Evolutionary conservation across 495 filamentous ascomycete species (phyloP), one percentile per base, ranked within the genome.

Genomic region (Penicillium bovifimosum): DNA sequence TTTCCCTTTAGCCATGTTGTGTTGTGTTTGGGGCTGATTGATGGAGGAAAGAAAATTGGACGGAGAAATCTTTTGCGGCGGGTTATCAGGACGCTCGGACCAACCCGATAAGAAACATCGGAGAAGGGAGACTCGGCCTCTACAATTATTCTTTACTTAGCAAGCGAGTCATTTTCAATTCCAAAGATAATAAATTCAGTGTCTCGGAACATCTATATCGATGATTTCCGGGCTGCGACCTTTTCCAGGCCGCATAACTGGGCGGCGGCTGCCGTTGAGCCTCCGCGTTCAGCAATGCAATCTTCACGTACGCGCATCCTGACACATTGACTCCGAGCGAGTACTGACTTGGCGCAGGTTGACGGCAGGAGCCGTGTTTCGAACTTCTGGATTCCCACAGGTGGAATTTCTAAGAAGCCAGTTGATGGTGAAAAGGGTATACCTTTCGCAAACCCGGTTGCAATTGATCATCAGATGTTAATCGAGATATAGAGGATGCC

Each of bases 371-470:
- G 67, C 61, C 80, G 90, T 43, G 70, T 87, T 16, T 90, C 87
- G 9, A 82, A 76, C 33, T 80, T 90, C 59, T 95, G 90, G 87
- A 77, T 83, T 16, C 87, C 90, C 0, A 86, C 82, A 10, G 85
- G 84, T 42, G 86, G 87, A n/a, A 84, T 89, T 49, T 74, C 82
- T 3, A 73, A 76, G 44, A 74, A 74, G 48, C 65, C 78, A 17
- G 65, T 67, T 48, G 74, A 82, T 62, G 72, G 71, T 61, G 68
- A 70, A 61, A 71, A 63, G 52, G 66, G 66, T 72, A 49, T 33
- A 41, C 39, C 9, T 9, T 27, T 29, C 16, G n/a, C 11, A n/a
- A 28, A 5, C 32, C 27, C 45, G 31, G 14, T 29, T 13, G n/a
- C 7, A 18, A 17, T 36, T 5, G 35, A n/a, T 16, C 7, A 43